Conservation (phyloP, 225 moss, liverwort and hornwort genomes). For the Thuidium tamariscinum region DNA sequence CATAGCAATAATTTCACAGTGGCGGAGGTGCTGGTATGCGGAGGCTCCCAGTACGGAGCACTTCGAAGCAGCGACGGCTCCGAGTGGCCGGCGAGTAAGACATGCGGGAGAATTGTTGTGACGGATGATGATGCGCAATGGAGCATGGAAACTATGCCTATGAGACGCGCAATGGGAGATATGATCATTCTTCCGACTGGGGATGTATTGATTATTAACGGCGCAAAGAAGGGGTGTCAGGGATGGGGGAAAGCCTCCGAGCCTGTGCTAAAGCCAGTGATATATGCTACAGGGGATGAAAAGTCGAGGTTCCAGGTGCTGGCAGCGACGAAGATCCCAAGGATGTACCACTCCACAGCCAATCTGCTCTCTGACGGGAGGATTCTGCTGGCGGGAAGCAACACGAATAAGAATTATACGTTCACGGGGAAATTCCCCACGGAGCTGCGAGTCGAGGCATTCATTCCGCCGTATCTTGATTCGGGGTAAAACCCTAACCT, state of each 20-base stretch:
- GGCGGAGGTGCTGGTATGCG: constrained; percentile 61
- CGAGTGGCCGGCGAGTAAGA: background rate
- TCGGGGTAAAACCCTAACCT: background rate
- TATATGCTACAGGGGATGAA: constrained; percentile 9
- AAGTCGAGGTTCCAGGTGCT: constrained; percentile 14
- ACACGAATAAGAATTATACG: constrained; percentile 10
- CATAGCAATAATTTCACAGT: background rate
- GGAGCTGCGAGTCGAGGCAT: constrained; percentile 38
- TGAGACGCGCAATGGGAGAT: constrained; percentile 51
- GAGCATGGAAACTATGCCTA: constrained; percentile 72
- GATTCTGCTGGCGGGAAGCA: constrained; percentile 33
- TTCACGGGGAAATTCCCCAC: constrained; percentile 15
- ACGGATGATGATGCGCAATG: constrained; percentile 19
- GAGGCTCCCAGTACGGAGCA: constrained; percentile 52
- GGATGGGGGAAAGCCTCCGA: constrained; percentile 49
- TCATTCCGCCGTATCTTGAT: constrained; percentile 29
- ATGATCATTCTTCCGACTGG: constrained; percentile 60
- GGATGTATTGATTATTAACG: constrained; percentile 60
- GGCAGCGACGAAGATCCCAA: constrained; percentile 11
- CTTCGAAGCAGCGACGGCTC: background rate
- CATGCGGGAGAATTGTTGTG: constrained; percentile 44
- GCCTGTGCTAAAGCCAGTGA: constrained; percentile 28
- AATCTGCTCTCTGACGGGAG: constrained; percentile 38
- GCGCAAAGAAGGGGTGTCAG: constrained; percentile 37
- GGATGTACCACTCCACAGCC: constrained; percentile 53